Conservation (phyloP, 179 eudicot genomes). For the Drosera spatulata region DNA sequence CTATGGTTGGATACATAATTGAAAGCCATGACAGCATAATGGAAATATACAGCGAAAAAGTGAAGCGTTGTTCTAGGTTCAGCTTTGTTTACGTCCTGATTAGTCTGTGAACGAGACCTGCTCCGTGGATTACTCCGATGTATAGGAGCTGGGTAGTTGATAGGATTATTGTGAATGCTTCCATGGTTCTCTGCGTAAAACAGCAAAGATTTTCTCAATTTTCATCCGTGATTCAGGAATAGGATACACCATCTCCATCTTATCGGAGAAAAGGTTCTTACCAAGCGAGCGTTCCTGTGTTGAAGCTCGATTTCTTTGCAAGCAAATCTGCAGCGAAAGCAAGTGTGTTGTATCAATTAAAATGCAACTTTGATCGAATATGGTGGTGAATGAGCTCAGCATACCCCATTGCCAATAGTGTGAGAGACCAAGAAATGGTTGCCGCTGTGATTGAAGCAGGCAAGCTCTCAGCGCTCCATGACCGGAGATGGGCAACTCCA, state of each 20-base stretch:
- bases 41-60: neutral
- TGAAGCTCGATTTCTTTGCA: slow-evolving; percentile 56
- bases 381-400: too few relatives aligned
- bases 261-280: slow-evolving; percentile 8
- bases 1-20: too few relatives aligned
- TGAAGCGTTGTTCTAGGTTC: neutral
- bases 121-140: slow-evolving; percentile 39
- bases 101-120: neutral
- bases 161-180: slow-evolving; percentile 75
- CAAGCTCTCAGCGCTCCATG: slow-evolving; percentile 36
- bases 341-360: neutral
- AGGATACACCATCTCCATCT: neutral
- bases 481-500: slow-evolving; percentile 41
- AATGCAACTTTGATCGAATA: too few relatives aligned
- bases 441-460: slow-evolving; percentile 48
- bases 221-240: neutral
- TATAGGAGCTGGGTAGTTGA: slow-evolving; percentile 66
- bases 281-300: slow-evolving; percentile 57
- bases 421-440: slow-evolving; percentile 63
- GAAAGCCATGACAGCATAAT: neutral
- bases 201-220: neutral
- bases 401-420: slow-evolving; percentile 88
- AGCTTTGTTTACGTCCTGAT: neutral
- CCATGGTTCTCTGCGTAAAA: slow-evolving; percentile 60
- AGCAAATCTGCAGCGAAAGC: slow-evolving; percentile 32